Base-by-base conservation (phyloP, 768 basidiomycete species). In the Mycena leptocephala region DNA sequence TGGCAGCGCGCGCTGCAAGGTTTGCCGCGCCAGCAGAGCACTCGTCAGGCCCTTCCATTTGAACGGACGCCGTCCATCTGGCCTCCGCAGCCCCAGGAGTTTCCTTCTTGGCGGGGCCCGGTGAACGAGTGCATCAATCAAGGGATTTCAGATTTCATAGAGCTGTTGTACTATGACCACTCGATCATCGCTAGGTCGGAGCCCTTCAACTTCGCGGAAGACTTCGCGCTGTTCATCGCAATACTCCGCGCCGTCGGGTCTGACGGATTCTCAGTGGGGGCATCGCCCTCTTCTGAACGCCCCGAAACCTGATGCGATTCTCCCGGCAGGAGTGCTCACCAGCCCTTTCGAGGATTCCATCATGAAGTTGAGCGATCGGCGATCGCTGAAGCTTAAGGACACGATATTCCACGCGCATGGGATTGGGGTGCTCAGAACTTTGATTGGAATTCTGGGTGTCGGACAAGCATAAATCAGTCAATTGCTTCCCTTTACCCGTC, bases 81-180 rank as follows among this genome's bases (percentile, higher is more conserved):
- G n/a, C n/a, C n/a, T n/a, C n/a, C n/a, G n/a, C n/a, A n/a, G n/a
- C n/a, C n/a, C n/a, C n/a, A n/a, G n/a, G n/a, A n/a, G n/a, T n/a
- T n/a, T n/a, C n/a, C n/a, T n/a, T n/a, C n/a, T n/a, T n/a, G n/a
- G n/a, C n/a, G n/a, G n/a, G n/a, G n/a, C n/a, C n/a, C n/a, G n/a
- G n/a, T n/a, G n/a, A n/a, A n/a, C n/a, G n/a, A n/a, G n/a, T n/a
- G n/a, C n/a, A n/a, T n/a, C n/a, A n/a, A n/a, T n/a, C n/a, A n/a
- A n/a, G n/a, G n/a, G n/a, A n/a, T n/a, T n/a, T n/a, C n/a, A n/a
- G 62, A 32, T 10, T 41, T 48, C 39, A 76, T 82, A 24, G 71
- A 80, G 39, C 74, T 80, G 33, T 71, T 80, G n/a, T 75, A 72
- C 18, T 72, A 77, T 58, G 74, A 78, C 65, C 74, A 46, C 33